phyloP scores from a whole-genome alignment of 2,329 filamentous ascomycete genomes.

The Emmonsiellopsis sp. region DNA sequence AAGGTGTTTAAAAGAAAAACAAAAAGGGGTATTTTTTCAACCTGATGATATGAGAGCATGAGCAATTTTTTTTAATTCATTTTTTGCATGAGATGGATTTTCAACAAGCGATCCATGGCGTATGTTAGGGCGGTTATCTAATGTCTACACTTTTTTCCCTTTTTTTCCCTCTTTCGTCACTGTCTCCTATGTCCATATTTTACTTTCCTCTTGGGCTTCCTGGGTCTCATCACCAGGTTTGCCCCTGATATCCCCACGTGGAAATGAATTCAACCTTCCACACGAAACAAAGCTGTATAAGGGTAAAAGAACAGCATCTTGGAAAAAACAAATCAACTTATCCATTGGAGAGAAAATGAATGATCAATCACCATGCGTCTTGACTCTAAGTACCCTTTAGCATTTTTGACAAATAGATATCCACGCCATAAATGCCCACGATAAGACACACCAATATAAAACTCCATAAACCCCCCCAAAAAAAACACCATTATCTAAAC shows the following conservation, averaged over 20 bases:
- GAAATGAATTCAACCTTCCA: conserved; percentile 5
- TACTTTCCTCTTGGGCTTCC: background rate
- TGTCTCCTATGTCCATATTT: background rate
- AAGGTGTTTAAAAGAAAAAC: conserved; percentile 3
- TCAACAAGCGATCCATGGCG: conserved; percentile 17
- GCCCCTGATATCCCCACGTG: background rate
- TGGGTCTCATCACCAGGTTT: conserved; percentile 8
- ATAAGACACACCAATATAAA: too few relatives aligned
- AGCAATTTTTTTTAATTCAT: conserved; percentile 8
- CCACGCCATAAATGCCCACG: too few relatives aligned
- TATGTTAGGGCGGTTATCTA: background rate
- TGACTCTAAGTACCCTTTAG: too few relatives aligned
- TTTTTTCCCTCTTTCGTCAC: background rate
- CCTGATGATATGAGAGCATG: conserved; percentile 6
- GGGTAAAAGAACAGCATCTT: background rate
- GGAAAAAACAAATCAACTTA: background rate
- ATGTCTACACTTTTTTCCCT: conserved; percentile 2
- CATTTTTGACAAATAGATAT: too few relatives aligned
- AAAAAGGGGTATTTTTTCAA: conserved; percentile 12
- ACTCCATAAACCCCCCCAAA: too few relatives aligned
- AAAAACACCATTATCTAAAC: too few relatives aligned
- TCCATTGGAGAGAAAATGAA: background rate
- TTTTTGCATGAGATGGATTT: conserved; percentile 13
- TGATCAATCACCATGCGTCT: too few relatives aligned
- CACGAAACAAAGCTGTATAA: background rate